Evolutionary conservation across 2,329 filamentous ascomycete species (phyloP).

Genomic region (Ramularia endophylla): DNA sequence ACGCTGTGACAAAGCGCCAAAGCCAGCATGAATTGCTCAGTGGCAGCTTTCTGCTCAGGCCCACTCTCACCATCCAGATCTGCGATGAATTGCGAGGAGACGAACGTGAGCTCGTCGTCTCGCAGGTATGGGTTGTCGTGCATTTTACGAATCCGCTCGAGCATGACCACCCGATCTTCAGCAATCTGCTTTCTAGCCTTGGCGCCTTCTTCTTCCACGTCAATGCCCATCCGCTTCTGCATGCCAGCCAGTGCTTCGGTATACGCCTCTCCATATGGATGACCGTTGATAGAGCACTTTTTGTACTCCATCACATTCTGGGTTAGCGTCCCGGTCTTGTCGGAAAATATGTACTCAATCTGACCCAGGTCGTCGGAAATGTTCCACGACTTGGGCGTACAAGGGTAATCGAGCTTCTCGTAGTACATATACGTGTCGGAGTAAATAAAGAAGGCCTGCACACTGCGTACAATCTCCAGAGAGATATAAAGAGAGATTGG

Average conservation of each 20-base stretch:
- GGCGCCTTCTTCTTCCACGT: slow-evolving; percentile 74
- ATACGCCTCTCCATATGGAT: slow-evolving; percentile 94
- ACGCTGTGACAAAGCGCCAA: slow-evolving; percentile 96
- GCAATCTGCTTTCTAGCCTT: slow-evolving; percentile 73
- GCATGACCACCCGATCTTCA: slow-evolving; percentile 64
- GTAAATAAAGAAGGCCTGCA: slow-evolving; percentile 96
- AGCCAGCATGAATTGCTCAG: slow-evolving; percentile 87
- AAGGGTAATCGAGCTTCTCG: slow-evolving; percentile 86
- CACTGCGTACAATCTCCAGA: slow-evolving; percentile 86
- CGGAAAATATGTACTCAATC: slow-evolving; percentile 98
- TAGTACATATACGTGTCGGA: slow-evolving; percentile 97
- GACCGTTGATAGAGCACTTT: slow-evolving; percentile 93
- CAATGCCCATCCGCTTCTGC: slow-evolving; percentile 82
- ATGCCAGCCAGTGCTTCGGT: slow-evolving; percentile 96
- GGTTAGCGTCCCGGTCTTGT: slow-evolving; percentile 85
- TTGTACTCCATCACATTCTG: slow-evolving; percentile 99
- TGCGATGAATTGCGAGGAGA: slow-evolving; percentile 81
- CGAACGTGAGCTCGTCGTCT: slow-evolving; percentile 84
- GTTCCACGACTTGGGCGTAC: slow-evolving; percentile 97
- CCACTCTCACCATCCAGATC: slow-evolving; percentile 77
- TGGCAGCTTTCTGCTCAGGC: slow-evolving; percentile 67
- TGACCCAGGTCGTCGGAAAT: slow-evolving; percentile 97
- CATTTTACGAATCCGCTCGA: slow-evolving; percentile 66
- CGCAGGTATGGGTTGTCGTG: slow-evolving; percentile 88
- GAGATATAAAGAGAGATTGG: slow-evolving; percentile 98